Evolutionary conservation across 495 filamentous ascomycete genomes (phyloP), one percentile per base, ranked within the genome.

Genomic region (Sabuloglossum arenarium): DNA sequence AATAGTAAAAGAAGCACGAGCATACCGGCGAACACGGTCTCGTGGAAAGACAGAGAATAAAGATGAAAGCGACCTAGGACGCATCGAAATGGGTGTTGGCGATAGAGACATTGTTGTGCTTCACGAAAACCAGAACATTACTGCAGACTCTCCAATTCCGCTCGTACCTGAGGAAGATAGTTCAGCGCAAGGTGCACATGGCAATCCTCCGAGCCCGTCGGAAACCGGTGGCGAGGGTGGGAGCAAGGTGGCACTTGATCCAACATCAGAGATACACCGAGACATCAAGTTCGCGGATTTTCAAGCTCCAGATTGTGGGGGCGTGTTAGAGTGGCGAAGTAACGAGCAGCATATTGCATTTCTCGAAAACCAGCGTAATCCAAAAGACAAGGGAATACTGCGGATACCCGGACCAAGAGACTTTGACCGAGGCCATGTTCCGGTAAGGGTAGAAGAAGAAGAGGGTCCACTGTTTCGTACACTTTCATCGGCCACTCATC

Each of bases 371-470:
- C 88, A 93, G 63, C 76, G 86, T n/a, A 81, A 83, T 53, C 71
- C 72, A 3, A 82, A 82, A 56, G 81, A 82, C 59, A 80, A 78
- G 61, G 76, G 76, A 14, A 78, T 85, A 0, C 66, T 94, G 28
- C 81, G 86, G 23, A 94, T 96, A 57, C 89, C 89, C 0, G 86
- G 86, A 45, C 89, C 88, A 1, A 73, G 86, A 61, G 89, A 93
- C 59, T 87, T 82, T 56, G 89, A 96, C 58, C 77, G 76, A 24
- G 89, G 89, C 27, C 75, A 83, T 23, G 69, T 80, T 3, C 88
- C 88, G 0, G 65, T 81, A 59, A 69, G 74, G 5, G 66, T 90
- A 27, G 76, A 76, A 50, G 73, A 71, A 3, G 71, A 70, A 12
- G 66, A 72, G 1, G 65, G 65, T 14, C 55, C 53, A n/a, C 28